Conservation (phyloP, 768 basidiomycete genomes). For the Phylloporus sp. region DNA sequence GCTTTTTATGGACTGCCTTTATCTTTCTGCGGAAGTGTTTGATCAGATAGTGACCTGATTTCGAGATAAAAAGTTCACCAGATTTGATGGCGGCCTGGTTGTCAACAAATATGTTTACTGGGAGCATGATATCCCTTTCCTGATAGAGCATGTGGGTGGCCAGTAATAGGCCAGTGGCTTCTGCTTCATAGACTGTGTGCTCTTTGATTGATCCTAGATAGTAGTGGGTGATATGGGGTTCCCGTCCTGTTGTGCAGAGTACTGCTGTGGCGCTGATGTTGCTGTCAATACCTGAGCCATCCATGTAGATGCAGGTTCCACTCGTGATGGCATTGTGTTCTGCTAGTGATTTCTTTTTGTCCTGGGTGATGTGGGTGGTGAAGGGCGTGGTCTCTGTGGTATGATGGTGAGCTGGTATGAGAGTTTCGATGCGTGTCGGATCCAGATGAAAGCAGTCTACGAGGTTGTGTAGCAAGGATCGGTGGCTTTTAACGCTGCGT, state of each 20-base stretch:
- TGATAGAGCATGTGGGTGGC: not conserved
- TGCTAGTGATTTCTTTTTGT: not conserved
- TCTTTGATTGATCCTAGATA: not conserved
- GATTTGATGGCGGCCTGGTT: constrained; percentile 1
- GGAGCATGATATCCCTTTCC: not conserved
- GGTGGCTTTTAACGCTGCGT: not conserved
- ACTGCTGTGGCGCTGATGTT: not conserved
- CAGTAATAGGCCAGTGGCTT: not conserved
- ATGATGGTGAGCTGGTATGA: not conserved
- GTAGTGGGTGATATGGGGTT: not conserved
- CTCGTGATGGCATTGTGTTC: not conserved
- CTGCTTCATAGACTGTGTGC: not conserved
- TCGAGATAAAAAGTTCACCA: not conserved
- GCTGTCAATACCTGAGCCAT: not conserved
- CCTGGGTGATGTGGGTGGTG: not conserved
- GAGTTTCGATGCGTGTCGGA: not conserved
- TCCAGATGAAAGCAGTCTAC: not conserved
- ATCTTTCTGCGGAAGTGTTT: not conserved
- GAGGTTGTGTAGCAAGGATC: not conserved
- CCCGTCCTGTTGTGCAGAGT: accelerated
- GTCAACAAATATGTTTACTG: not conserved
- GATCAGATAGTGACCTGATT: not conserved
- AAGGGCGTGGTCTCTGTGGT: not conserved
- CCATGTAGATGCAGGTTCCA: not conserved
- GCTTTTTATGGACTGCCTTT: not conserved